Percentiles rank a stretch among this genome's conserved stretches.
Conservation (phyloP, 805 yeast genomes). For the Starmera amethionina region DNA sequence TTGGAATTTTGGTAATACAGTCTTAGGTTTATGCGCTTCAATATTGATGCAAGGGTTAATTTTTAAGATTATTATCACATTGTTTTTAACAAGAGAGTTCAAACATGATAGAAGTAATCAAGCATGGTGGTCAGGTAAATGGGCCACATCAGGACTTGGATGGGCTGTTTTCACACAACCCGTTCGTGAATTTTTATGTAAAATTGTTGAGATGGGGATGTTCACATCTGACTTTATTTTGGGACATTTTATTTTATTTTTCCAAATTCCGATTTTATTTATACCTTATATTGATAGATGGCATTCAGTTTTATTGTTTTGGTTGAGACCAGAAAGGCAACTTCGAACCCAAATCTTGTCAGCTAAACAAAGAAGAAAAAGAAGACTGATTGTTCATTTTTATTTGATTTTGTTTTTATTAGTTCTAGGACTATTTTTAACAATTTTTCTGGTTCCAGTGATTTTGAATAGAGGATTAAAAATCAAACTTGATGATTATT, state of each 20-base stretch:
- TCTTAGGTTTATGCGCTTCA: constrained; percentile 45
- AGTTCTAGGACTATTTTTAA: constrained; percentile 19
- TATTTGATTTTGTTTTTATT: constrained; percentile 28
- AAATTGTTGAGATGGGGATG: constrained; percentile 44
- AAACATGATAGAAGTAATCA: constrained; percentile 42
- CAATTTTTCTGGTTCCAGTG: constrained; percentile 30
- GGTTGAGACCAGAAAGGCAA: constrained; percentile 46
- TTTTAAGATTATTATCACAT: constrained; percentile 33
- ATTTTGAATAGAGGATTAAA: constrained; percentile 24
- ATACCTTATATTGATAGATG: constrained; percentile 48
- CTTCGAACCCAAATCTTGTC: constrained; percentile 37
- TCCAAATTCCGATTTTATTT: constrained; percentile 43
- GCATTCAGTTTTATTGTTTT: constrained; percentile 50
- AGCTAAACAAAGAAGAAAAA: constrained; percentile 30
- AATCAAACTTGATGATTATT: constrained; percentile 28
- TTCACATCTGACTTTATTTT: constrained; percentile 45
- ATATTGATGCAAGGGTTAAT: constrained; percentile 39
- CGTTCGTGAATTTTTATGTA: constrained; percentile 45
- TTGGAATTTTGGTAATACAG: constrained; percentile 41
- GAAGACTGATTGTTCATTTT: constrained; percentile 23
- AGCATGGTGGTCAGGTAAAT: constrained; percentile 68
- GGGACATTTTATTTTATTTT: constrained; percentile 41
- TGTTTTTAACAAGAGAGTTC: constrained; percentile 46
- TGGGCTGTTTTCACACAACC: constrained; percentile 48
- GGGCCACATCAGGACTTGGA: constrained; percentile 49